Base-by-base conservation (phyloP, 495 filamentous ascomycete species). In the Podospora appendiculata region DNA sequence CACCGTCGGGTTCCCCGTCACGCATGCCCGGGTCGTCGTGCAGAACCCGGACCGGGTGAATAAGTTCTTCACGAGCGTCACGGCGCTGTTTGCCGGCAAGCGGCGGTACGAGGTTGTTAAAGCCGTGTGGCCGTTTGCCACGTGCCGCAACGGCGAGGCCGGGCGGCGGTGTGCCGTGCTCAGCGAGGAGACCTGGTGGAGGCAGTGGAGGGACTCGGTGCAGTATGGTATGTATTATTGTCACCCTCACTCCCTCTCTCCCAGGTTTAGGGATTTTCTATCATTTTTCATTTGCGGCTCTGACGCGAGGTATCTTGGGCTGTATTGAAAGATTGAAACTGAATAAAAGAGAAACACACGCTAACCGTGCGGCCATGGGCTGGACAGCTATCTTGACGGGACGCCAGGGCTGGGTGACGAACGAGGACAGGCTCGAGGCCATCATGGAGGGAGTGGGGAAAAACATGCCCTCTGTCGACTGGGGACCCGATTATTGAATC, bases 131-230 rank as follows among this genome's bases (percentile, higher is more conserved):
- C 72, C 70, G 35, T 73, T 75, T 50, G 69, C 73, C 6, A 70
- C 69, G 12, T 55, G 60, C 44, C 63, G 55, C 45, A 67, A 60
- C 39, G 71, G 72, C 36, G 69, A 71, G 38, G 57, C 56, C 6
- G 68, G 66, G 4, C 57, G 71, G 35, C 55, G 62, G 41, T 78
- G 71, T 51, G 64, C 62, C 3, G 72, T 78, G 16, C 74, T 77
- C 58, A 76, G 66, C 12, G 77, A 81, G 62, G 74, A 79, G 58
- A 65, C 59, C 0, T 80, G 77, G 77, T 80, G 76, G 71, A 61
- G 65, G 45, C 73, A 77, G 47, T 78, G 75, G 74, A 67, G 58
- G 47, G 72, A 72, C 34, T 62, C 69, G 4, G 67, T 75, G 42
- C 64, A 63, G 32, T 68, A 66, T 48, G 73, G 61, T 64, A 50